Base-by-base conservation (phyloP, 2,329 filamentous ascomycete genomes). In the Arthrobotrys megalospora region DNA sequence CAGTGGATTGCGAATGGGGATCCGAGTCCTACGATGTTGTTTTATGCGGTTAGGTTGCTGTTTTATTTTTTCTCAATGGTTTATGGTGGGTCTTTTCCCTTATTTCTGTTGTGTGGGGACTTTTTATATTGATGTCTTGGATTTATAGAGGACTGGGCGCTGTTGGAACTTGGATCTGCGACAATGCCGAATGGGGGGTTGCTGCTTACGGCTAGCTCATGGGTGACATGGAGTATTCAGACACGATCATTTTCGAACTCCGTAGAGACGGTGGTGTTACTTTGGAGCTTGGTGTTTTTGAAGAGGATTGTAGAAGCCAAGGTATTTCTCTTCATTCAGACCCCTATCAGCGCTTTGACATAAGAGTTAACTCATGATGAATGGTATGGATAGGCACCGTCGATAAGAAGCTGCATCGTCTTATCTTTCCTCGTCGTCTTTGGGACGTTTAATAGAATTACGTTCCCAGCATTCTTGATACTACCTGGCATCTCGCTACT, bases 201-300 rank as follows among this genome's bases (percentile, higher is more conserved):
- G 52, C 87, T 96, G 53, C 88, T 99, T 72, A 92, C 97, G 78
- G 94, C 95, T 53, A 98, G 95, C 32, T 97, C 94, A 28, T 99
- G 98, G 85, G 95, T 97, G 81, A 99, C 96, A 58, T 99, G 96
- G 95, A 97, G 95, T 52, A 97, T 95, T 85, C 96, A 99, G 85
- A 96, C 93, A 16, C 96, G 99, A 85, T 98, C 96, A 11, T 98
- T 99, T 84, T 98, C 95, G 80, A 99, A 99, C 85, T 96, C 95
- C 79, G 89, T 98, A 81, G 96, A 99, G 86, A 98, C 96, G 1
- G 87, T 99, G 81, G 88, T 95, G 63, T 94, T 99, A 64, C 89
- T 93, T 67, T 99, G 96, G 96, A 94, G 92, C 82, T 86, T 99
- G 84, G 94, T 98, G 58, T 86, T 99, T 84, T 94, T 97, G 79